phyloP scores from a whole-genome alignment of 202 grass and related monocot species.

The Carex arenaria region DNA sequence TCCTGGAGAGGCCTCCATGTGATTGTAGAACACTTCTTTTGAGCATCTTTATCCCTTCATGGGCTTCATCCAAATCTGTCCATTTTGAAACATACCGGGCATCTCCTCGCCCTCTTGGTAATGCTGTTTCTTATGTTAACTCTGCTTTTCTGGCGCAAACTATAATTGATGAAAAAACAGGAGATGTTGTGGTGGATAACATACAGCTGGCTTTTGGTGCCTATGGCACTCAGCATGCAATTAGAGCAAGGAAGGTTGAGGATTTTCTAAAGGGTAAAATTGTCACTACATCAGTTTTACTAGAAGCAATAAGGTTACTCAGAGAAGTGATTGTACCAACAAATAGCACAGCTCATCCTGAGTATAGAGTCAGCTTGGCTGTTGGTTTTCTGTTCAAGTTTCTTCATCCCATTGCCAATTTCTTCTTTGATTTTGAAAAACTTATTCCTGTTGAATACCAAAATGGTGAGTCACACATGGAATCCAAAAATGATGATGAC shows the following conservation, averaged over 20 bases:
- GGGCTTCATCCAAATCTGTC: constrained; percentile 36
- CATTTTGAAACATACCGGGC: constrained; percentile 62
- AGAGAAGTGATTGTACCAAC: constrained; percentile 30
- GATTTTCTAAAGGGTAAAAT: constrained; percentile 37
- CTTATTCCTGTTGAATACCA: constrained; percentile 2
- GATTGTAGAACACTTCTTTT: constrained; percentile 44
- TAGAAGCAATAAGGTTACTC: constrained; percentile 33
- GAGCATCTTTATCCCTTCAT: constrained; percentile 54
- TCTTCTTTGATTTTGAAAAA: not conserved
- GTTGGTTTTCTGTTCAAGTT: constrained; percentile 41
- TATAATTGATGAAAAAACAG: constrained; percentile 12
- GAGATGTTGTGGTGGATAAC: constrained; percentile 15
- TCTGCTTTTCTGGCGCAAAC: constrained; percentile 33
- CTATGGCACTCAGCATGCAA: constrained; percentile 35
- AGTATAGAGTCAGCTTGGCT: constrained; percentile 32
- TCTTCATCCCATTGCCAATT: constrained; percentile 21
- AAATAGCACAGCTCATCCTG: constrained; percentile 23
- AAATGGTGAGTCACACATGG: constrained; percentile 12
- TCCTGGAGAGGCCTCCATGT: constrained; percentile 51
- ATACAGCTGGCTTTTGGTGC: constrained; percentile 37
- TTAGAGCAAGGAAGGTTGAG: constrained; percentile 42
- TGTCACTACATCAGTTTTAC: constrained; percentile 22
- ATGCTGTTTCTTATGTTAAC: constrained; percentile 38
- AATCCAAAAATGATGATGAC: constrained; percentile 10
- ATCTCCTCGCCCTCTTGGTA: constrained; percentile 34